Conservation (phyloP, 192 early-diverging fungal species). For the Linnemannia schmuckeri region DNA sequence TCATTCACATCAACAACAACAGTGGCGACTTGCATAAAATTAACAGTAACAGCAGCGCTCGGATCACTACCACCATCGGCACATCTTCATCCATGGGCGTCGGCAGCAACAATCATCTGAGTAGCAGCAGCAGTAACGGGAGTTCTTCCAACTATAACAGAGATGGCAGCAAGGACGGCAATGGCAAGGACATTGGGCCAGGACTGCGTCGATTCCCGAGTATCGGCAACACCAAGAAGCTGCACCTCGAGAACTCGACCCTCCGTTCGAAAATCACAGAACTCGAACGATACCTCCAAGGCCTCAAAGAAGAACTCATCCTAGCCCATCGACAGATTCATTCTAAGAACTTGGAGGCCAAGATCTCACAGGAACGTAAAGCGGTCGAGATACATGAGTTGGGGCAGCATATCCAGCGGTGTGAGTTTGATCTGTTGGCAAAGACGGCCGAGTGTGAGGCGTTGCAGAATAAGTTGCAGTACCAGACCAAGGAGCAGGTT, state of each 20-base stretch:
- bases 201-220: constrained; percentile 16
- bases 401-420: constrained; percentile 39
- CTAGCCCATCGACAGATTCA: constrained; percentile 30
- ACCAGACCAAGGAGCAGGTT: constrained; percentile 39
- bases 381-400: constrained; percentile 35
- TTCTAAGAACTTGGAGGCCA: constrained; percentile 33
- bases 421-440: constrained; percentile 28
- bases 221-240: constrained; percentile 19
- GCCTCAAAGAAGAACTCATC: constrained; percentile 45
- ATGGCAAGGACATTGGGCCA: not conserved
- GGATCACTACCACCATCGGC: not conserved
- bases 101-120: not conserved
- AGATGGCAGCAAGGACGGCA: not conserved
- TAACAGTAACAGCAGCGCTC: constrained; percentile 1
- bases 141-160: not conserved
- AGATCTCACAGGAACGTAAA: constrained; percentile 22
- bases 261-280: constrained; percentile 35
- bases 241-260: constrained; percentile 22
- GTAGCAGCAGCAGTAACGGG: not conserved
- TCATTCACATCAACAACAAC: constrained; percentile 3
- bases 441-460: constrained; percentile 36
- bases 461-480: constrained; percentile 20
- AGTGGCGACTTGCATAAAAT: not conserved
- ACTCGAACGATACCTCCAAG: constrained; percentile 42
- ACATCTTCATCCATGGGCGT: not conserved